Evolutionary conservation across 352 stramenopile genomes (phyloP), one percentile per base, ranked within the genome.

Genomic region (Pythium myriotylum): DNA sequence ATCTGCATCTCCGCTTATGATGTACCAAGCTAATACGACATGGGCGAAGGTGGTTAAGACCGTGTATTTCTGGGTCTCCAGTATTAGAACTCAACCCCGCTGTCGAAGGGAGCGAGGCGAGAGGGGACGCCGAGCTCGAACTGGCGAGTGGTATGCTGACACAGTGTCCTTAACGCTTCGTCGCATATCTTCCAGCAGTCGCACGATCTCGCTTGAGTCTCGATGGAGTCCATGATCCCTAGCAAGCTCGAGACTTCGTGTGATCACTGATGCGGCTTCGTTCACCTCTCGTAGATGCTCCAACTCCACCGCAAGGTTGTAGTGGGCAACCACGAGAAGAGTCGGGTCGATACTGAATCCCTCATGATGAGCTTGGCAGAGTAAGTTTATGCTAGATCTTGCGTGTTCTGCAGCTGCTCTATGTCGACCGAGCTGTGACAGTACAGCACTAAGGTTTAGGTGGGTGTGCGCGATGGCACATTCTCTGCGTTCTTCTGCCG

Each of bases 401-500:
- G 78, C 78, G 65, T 90, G 81, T 49, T 78, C 62, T 4, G 62
- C 68, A 0, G 77, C 78, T 7, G 77, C 74, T 19, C 65, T 26
- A 20, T 90, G 81, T 14, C 75, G 72, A 19, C 71, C 26, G 20
- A 90, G 59, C 48, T 84, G 77, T 1, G 81, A 88, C 16, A 90
- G 68, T 29, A 90, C 77, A 0, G 76, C 78, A 33, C 77, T 86
- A 33, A 89, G 59, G 26, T 89, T 89, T 41, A 89, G 54, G 52
- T 84, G 77, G 43, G 72, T 88, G 42, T 83, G 66, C 24, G 77
- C 80, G 52, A 68, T 48, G 43, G 56, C 37, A 46, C 35, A 40
- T 24, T 47, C 37, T 41, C 39, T 40, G 14, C 17, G 26, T 7
- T 27, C 52, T 1, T 45, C 52, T 26, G 6, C 13, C 8, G n/a